phyloP scores from a whole-genome alignment of 306 rosid species.

The Heteromeles arbutifolia region DNA sequence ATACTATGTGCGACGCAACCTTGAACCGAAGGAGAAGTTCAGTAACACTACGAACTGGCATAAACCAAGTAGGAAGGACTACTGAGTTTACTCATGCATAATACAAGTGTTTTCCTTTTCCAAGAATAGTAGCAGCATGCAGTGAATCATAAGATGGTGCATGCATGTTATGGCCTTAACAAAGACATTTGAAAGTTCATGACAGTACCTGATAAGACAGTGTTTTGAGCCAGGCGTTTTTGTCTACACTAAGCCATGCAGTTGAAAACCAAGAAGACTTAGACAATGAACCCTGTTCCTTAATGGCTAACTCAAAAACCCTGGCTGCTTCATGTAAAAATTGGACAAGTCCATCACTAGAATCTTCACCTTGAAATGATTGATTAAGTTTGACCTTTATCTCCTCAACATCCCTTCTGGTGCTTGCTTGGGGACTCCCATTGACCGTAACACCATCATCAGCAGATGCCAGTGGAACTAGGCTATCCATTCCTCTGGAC shows the following conservation, averaged over 20 bases:
- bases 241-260: slow-evolving; percentile 87
- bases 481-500: slow-evolving; percentile 29
- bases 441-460: slow-evolving; percentile 80
- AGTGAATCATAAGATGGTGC: neutral
- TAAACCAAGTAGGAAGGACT: neutral
- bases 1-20: neutral
- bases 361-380: slow-evolving; percentile 58
- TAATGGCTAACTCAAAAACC: slow-evolving; percentile 80
- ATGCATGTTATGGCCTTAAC: neutral
- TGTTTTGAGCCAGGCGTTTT: slow-evolving; percentile 79
- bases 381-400: slow-evolving; percentile 60
- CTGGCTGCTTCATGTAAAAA: slow-evolving; percentile 84
- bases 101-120: neutral
- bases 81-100: neutral
- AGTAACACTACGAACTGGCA: neutral
- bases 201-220: slow-evolving; percentile 75
- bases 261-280: slow-evolving; percentile 66
- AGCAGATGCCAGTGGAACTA: slow-evolving; percentile 47
- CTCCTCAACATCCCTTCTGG: slow-evolving; percentile 58
- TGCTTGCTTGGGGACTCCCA: slow-evolving; percentile 63
- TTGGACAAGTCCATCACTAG: slow-evolving; percentile 74
- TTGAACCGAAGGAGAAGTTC: neutral
- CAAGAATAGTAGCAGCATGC: neutral
- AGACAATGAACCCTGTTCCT: slow-evolving; percentile 57
- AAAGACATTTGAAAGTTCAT: neutral